These are phyloP conservation scores for Seiridium unicorne DNA, from an alignment of 2,329 filamentous ascomycete species.

Conservation along the genomic window DNA sequence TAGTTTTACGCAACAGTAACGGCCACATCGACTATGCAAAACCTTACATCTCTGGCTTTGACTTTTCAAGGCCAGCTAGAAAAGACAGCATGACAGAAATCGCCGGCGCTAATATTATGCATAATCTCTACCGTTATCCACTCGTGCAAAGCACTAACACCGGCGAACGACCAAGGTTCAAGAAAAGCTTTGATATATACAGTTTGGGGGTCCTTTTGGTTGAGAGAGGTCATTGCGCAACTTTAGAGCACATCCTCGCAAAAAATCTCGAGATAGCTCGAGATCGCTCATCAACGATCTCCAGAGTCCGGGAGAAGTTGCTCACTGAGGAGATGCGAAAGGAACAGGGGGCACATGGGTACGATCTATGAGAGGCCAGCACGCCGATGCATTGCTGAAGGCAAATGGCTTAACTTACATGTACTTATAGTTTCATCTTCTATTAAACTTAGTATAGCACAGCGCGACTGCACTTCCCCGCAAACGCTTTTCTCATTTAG, in stretches of 20 bases:
- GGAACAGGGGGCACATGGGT: constrained; percentile 35
- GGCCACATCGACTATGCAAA: constrained; percentile 34
- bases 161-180: constrained; percentile 32
- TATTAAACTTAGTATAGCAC: no score
- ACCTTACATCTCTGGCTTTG: constrained; percentile 52
- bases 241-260: constrained; percentile 40
- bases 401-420: constrained; percentile 32
- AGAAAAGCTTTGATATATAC: constrained; percentile 52
- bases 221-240: constrained; percentile 52
- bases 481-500: no score
- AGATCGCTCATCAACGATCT: constrained; percentile 35
- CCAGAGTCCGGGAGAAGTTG: constrained; percentile 31
- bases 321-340: constrained; percentile 27
- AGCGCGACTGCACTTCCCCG: no score
- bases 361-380: constrained; percentile 37
- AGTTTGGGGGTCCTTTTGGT: constrained; percentile 50
- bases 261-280: constrained; percentile 34
- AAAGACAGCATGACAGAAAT: constrained; percentile 50
- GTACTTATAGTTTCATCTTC: no score
- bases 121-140: constrained; percentile 52
- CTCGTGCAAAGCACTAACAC: constrained; percentile 34
- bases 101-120: constrained; percentile 39
- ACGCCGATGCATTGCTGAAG: constrained; percentile 34
- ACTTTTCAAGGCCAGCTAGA: constrained; percentile 50
- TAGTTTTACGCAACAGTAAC: constrained; percentile 42